Base-by-base conservation (phyloP, 768 basidiomycete genomes). In the Hygrophorus pudorinus region DNA sequence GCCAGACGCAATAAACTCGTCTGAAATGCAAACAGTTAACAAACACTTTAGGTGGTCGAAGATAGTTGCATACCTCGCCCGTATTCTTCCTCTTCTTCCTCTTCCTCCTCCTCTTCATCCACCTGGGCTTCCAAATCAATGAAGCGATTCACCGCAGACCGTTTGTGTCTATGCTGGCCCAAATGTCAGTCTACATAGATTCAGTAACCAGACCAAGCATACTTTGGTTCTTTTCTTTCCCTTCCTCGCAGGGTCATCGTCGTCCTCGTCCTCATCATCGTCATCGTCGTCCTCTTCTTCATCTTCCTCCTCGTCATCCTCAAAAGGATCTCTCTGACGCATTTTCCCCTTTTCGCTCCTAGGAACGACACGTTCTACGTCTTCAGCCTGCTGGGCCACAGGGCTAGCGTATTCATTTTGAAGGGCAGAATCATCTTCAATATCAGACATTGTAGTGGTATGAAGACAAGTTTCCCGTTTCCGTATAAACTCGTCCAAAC, bases 51-150 rank as follows among this genome's bases (percentile, higher is more conserved):
- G 31, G 21, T 16, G 7, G 4, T 30, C 31, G 27, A 47, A 21
- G 10, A 17, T 36, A 21, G 34, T 13, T 14, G 12, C 71, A 13
- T 36, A 74, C 72, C 73, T 52, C 68, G 64, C 9, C 70, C 84
- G 47, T 72, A 75, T 43, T 88, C 87, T 7, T 69, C 85, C 2
- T 86, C 86, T 5, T 82, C 89, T 14, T 94, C 91, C 2, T 85
- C 85, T 18, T 97, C 96, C 29, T 96, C 94, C 3, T 97, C 96
- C 14, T 98, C 96, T 24, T 96, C 92, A 53, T 91, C 91, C 14
- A 94, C 93, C 59, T 91, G 90, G 44, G 91, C 92, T 66, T 94
- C 90, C 45, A 93, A 75, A 77, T 98, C 96, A 53, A 98, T 70
- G 81, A 92, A 99, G 51, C 82, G 81, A 59, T 78, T 85, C 18